Evolutionary conservation across 805 yeast species (phyloP).

Genomic region (Crinitomyces ghanaensis): DNA sequence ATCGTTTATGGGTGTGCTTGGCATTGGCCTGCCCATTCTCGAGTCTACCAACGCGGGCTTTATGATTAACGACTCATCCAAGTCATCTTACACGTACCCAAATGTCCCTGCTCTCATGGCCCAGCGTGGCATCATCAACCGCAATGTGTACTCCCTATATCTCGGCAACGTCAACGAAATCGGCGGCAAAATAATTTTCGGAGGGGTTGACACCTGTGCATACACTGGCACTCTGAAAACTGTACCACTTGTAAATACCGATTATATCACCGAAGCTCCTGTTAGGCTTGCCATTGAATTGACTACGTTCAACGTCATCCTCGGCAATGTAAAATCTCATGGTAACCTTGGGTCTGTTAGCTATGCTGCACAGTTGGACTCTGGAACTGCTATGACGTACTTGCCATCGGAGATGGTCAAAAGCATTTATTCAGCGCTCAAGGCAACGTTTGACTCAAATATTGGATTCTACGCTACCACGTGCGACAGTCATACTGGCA

Average conservation of each 20-base stretch:
- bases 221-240: constrained; percentile 28
- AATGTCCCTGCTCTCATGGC: constrained; percentile 56
- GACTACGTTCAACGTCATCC: constrained; percentile 7
- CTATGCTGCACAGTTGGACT: constrained; percentile 35
- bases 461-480: constrained; percentile 25
- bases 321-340: constrained; percentile 2
- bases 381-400: constrained; percentile 45
- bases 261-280: constrained; percentile 4
- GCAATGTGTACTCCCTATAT: constrained; percentile 36
- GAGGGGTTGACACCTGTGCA: constrained; percentile 34
- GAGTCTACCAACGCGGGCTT: constrained; percentile 13
- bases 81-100: constrained; percentile 33
- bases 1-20: constrained; percentile 15
- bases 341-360: too few species aligned
- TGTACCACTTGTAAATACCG: constrained; percentile 21
- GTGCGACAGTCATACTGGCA: constrained; percentile 11
- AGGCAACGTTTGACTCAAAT: constrained; percentile 29
- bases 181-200: constrained; percentile 33
- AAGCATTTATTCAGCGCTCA: constrained; percentile 27
- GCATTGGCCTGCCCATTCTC: constrained; percentile 14
- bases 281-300: constrained; percentile 4
- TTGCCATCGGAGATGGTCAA: constrained; percentile 31
- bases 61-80: neutral
- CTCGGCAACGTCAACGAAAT: constrained; percentile 25
- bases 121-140: constrained; percentile 31